Evolutionary conservation across 108 stramenopile species (phyloP), one percentile per base, ranked within the genome.

Genomic region (Cyclotella atomus): DNA sequence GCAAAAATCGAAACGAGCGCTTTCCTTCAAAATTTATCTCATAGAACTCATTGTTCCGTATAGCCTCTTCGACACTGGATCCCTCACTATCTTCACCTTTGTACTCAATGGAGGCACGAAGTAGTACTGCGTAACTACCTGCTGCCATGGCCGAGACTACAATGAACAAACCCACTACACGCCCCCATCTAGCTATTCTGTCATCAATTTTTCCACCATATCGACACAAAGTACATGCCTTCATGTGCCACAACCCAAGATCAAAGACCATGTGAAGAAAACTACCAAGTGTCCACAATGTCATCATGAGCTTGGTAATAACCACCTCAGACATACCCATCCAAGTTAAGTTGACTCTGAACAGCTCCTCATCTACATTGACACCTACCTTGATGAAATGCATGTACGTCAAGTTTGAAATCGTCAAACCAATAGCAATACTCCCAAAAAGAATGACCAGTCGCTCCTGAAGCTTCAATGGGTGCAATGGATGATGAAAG

Each of bases 401-500:
- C 45, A 83, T 25, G 24, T 74, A 83, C 0, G 77, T 78, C 9
- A 83, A 45, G 59, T 83, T 83, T 19, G 78, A 76, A 65, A 80
- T 80, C 30, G 79, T 76, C 60, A 83, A 50, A 10, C 83, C 83
- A 27, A 77, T 75, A n/a, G 82, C 78, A 20, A 83, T 76, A 20
- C 65, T 67, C 0, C 79, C 83, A 50, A 83, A 70, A 12, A 83
- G 35, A 46, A 83, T 79, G 10, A 80, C 79, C 32, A 71, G 32
- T 14, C 83, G 59, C 38, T 77, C 76, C 43, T 73, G 57, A 14
- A 83, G 19, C 36, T 60, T 65, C 30, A 83, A 54, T 3, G 83
- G 83, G 24, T 83, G 83, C 19, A 83, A 49, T 33, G 76, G 76
- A 66, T 83, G 83, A 66, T 79, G 79, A 36, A 79, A 83, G 68